Percentiles rank a stretch among this genome's conserved stretches.
Conservation (phyloP, 2,329 filamentous ascomycete genomes). For the Ophiostoma sp. region DNA sequence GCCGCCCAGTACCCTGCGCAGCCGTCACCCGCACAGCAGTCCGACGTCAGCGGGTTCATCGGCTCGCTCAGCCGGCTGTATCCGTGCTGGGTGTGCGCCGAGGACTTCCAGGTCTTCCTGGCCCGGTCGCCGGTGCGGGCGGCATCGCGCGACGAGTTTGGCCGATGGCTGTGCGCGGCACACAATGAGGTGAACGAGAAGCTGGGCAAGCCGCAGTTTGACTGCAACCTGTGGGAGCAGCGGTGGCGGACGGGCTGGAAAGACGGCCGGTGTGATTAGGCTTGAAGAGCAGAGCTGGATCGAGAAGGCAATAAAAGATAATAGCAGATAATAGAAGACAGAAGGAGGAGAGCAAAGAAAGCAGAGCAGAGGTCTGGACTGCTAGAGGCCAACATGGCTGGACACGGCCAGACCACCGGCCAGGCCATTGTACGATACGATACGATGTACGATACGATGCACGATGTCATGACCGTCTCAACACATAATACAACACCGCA, state of each 20-base stretch:
- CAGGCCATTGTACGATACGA: background rate
- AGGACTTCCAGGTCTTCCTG: slow-evolving; percentile 84
- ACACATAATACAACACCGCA: background rate
- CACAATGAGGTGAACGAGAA: slow-evolving; percentile 87
- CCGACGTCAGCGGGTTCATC: slow-evolving; percentile 73
- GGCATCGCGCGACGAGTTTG: slow-evolving; percentile 62
- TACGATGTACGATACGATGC: background rate
- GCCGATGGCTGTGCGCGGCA: slow-evolving; percentile 75
- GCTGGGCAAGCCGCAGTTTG: slow-evolving; percentile 83
- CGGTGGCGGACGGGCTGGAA: slow-evolving; percentile 89
- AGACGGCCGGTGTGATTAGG: slow-evolving; percentile 56
- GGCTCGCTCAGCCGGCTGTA: slow-evolving; percentile 78
- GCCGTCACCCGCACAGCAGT: slow-evolving; percentile 65
- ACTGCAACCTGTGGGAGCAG: slow-evolving; percentile 87
- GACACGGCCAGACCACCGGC: too few species aligned
- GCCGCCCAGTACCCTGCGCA: slow-evolving; percentile 75
- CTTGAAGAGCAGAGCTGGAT: too few species aligned
- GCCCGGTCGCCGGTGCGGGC: slow-evolving; percentile 60
- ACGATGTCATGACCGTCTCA: background rate
- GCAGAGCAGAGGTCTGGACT: too few species aligned
- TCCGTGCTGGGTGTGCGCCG: slow-evolving; percentile 91
- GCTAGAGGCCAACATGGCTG: too few species aligned
- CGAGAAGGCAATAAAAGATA: background rate
- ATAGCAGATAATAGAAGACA: too few species aligned
- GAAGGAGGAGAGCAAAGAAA: too few species aligned